Evolutionary conservation across 2,329 filamentous ascomycete species (phyloP).

Genomic region (Phaeosphaeriaceae sp.): DNA sequence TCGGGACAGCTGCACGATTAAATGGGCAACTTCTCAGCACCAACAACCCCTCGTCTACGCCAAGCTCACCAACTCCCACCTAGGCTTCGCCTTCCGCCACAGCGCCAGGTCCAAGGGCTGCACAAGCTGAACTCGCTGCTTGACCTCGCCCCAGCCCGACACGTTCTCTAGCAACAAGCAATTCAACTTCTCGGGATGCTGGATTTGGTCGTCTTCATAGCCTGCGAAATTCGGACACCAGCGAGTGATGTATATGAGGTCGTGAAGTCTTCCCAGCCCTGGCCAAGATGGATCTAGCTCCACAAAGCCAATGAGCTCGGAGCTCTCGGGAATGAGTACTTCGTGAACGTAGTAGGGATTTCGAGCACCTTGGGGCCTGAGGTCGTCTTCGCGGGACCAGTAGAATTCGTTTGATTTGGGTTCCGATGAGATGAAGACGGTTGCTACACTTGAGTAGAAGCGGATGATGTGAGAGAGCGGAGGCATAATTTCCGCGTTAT

Average conservation of each 20-base stretch:
- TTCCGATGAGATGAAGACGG: slow-evolving; percentile 3
- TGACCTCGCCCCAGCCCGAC: slow-evolving; percentile 1
- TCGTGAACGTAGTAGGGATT: not conserved
- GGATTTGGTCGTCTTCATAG: not conserved
- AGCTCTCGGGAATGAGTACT: not conserved
- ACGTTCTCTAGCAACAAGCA: slow-evolving; percentile 6
- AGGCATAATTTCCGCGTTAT: not conserved
- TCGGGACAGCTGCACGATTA: too few species aligned
- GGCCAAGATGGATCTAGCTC: slow-evolving; percentile 2
- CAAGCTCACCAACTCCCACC: slow-evolving; percentile 5
- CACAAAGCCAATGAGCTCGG: not conserved
- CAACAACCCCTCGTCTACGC: not conserved
- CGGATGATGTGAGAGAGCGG: slow-evolving; percentile 8
- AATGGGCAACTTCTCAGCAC: too few species aligned
- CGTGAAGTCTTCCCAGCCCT: not conserved
- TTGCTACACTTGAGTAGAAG: slow-evolving; percentile 9
- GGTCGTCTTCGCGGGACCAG: not conserved
- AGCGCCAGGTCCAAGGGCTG: not conserved
- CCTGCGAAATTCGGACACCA: not conserved
- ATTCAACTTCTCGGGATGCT: not conserved
- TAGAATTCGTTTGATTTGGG: not conserved
- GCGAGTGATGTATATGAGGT: slow-evolving; percentile 6
- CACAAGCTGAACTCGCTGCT: slow-evolving; percentile 3
- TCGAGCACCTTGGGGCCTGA: not conserved
- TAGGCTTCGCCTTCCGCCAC: slow-evolving; percentile 3